These are phyloP conservation scores for Hippophae gyantsensis DNA, from an alignment of 306 rosid species.

Conservation along the genomic window DNA sequence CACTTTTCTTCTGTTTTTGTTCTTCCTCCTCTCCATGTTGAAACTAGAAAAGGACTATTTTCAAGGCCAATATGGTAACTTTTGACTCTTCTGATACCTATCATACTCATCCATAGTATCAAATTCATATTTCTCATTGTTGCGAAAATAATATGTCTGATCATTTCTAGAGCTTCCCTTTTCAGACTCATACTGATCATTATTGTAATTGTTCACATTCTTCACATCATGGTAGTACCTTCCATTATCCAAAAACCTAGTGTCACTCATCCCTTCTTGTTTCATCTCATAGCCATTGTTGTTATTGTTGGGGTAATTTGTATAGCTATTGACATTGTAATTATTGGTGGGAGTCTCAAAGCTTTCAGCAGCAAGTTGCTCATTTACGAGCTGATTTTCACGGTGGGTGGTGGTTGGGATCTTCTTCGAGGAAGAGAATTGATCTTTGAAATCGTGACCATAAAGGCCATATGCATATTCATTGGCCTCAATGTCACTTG, in stretches of 20 bases:
- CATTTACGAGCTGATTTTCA: constrained; percentile 31
- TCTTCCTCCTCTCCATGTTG: too few relatives aligned
- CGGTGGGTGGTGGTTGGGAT: constrained; percentile 27
- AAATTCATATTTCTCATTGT: constrained; percentile 26
- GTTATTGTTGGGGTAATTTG: constrained; percentile 10
- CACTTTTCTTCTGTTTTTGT: too few relatives aligned
- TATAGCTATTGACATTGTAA: constrained; percentile 13
- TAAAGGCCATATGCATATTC: constrained; percentile 52
- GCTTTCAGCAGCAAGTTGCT: constrained; percentile 24
- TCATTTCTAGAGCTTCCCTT: constrained; percentile 23
- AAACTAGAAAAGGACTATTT: neutral
- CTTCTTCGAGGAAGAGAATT: constrained; percentile 16
- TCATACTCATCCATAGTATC: constrained; percentile 77
- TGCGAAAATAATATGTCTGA: constrained; percentile 22
- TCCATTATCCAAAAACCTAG: constrained; percentile 58
- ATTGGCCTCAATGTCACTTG: constrained; percentile 1
- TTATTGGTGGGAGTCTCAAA: constrained; percentile 16
- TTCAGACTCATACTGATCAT: constrained; percentile 26
- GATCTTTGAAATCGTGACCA: constrained; percentile 15
- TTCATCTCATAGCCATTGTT: constrained; percentile 20
- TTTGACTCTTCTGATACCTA: constrained; percentile 40
- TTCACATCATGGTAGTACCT: constrained; percentile 29
- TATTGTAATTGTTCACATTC: constrained; percentile 15
- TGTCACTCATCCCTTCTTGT: constrained; percentile 73
- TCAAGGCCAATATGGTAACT: constrained; percentile 37